A percentile compares a stretch with the other conserved stretches of the same genome.
phyloP scores from a whole-genome alignment of 306 rosid species.

The Fagus sylvatica region DNA sequence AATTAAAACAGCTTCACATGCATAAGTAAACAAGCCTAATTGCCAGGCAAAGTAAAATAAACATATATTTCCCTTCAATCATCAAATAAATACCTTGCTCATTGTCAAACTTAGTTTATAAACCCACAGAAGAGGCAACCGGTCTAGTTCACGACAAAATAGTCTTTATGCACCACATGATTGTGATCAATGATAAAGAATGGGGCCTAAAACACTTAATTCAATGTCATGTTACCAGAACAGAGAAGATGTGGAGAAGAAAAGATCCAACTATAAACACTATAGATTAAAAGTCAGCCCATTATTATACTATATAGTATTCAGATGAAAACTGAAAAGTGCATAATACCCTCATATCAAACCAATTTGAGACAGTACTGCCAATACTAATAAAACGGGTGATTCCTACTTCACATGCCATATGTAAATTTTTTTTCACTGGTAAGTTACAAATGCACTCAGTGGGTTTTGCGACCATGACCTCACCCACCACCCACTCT shows the following conservation, averaged over 20 bases:
- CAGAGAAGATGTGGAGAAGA: too few relatives aligned
- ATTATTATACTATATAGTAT: too few relatives aligned
- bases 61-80: not conserved
- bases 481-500: too few relatives aligned
- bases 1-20: too few relatives aligned
- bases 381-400: not conserved
- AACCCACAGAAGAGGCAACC: not conserved
- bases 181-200: not conserved
- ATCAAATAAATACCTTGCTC: not conserved
- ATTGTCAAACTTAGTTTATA: not conserved
- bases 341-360: too few relatives aligned
- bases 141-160: not conserved
- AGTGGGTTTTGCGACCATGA: too few relatives aligned
- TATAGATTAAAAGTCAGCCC: too few relatives aligned
- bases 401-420: constrained; percentile 4
- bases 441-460: not conserved
- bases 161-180: not conserved
- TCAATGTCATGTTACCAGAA: too few relatives aligned
- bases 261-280: too few relatives aligned
- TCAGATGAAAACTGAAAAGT: too few relatives aligned
- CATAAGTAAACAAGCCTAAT: not conserved
- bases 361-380: not conserved
- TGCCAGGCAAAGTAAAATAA: not conserved
- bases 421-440: not conserved
- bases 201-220: too few relatives aligned